Evolutionary conservation across 805 yeast genomes (phyloP).

Genomic region (Metschnikowia borealis): DNA sequence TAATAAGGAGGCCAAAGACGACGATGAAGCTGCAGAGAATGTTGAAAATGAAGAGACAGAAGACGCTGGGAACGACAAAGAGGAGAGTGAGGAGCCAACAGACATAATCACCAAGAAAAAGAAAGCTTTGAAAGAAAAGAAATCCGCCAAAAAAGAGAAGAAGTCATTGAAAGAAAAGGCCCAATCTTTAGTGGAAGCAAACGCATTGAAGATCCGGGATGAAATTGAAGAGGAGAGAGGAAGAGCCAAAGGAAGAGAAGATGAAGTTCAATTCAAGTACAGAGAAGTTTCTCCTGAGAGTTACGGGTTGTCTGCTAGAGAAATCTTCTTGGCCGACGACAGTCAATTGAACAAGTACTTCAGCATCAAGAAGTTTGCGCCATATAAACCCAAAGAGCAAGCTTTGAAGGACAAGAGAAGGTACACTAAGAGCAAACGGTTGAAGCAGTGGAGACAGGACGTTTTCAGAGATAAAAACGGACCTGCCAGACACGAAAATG

Average conservation of each 20-base stretch:
- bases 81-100: constrained; percentile 13
- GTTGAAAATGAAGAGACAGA: constrained; percentile 6
- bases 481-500: constrained; percentile 30
- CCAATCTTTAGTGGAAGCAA: constrained; percentile 71
- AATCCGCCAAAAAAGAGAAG: constrained; percentile 57
- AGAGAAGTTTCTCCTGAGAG: constrained; percentile 95
- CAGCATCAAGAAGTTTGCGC: constrained; percentile 89
- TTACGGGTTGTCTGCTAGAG: constrained; percentile 80
- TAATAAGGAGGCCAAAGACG: constrained; percentile 16
- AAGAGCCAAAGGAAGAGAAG: constrained; percentile 34
- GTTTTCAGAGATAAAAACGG: constrained; percentile 67
- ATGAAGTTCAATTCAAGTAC: constrained; percentile 64
- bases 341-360: constrained; percentile 76
- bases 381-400: constrained; percentile 76
- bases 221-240: constrained; percentile 65
- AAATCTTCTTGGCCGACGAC: constrained; percentile 88
- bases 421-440: constrained; percentile 73
- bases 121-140: constrained; percentile 55
- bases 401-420: constrained; percentile 77
- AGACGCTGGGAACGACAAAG: constrained; percentile 6
- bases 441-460: constrained; percentile 86
- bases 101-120: constrained; percentile 44
- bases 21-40: no score
- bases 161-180: constrained; percentile 62
- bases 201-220: constrained; percentile 59